Base-by-base conservation (phyloP, 257 asterid genomes). In the Fraxinus anomala region DNA sequence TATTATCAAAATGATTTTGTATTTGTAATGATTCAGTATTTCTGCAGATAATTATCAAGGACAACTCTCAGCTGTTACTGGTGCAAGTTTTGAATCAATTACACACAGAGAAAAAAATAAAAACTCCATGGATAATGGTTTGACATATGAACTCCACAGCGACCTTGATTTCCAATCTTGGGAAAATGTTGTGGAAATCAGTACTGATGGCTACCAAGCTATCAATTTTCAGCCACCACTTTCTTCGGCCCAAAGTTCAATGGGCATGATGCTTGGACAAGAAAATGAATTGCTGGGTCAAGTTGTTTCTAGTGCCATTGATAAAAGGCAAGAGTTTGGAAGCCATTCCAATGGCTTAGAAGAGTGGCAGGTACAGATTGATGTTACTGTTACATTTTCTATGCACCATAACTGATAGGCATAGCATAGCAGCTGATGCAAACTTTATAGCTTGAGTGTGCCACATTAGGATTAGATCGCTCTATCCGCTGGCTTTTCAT, bases 331-430 rank as follows among this genome's bases (percentile, higher is more conserved):
- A 80, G 89, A 85, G 73, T 80, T 76, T 63, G 83, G 78, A 79
- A 81, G 66, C 80, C 83, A 39, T 75, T 77, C 87, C 33, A 86
- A 81, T 85, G 85, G 87, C 80, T 72, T 85, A 82, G 90, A 87
- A 73, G 89, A 85, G 77, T 89, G 96, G 94, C 95, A 92, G 96
- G 99, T 92, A 88, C 54, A 21, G 24, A 59, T 49, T 74, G 14
- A 83, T 63, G 36, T 39, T 9, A 3, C 59, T 47, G 34, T 34
- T 65, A 36, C 80, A 79, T 80, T 59, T 37, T 70, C 67, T 21
- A 19, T 24, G 26, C 36, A 72, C 51, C n/a, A 28, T 40, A 3
- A 49, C 2, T 28, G 30, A n/a, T 24, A 42, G 51, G 51, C 51
- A 42, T 42, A 63, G 69, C 17, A 63, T 26, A 8, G 76, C 37